Percentiles rank a stretch among this genome's conserved stretches.
These are phyloP conservation scores for Elsinoe arachidis DNA, from an alignment of 2,329 filamentous ascomycete genomes.

Conservation along the genomic window DNA sequence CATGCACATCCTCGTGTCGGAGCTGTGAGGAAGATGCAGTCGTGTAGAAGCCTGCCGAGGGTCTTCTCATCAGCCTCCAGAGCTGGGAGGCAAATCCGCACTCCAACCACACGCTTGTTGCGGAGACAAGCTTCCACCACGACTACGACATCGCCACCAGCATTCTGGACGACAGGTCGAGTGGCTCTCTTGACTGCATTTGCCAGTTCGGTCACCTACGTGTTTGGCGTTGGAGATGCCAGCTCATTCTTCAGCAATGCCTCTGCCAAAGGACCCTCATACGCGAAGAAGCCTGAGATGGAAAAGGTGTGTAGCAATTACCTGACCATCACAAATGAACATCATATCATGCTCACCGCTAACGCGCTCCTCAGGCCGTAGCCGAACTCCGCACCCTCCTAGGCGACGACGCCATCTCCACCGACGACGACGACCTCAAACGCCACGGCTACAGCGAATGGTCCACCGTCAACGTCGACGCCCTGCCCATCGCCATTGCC, in stretches of 20 bases:
- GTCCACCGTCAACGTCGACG: constrained; percentile 58
- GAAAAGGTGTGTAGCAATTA: constrained; percentile 36
- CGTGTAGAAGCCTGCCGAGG: not conserved
- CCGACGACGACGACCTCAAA: constrained; percentile 55
- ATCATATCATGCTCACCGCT: not conserved
- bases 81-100: not conserved
- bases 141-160: not conserved
- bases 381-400: constrained; percentile 44
- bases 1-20: too few species aligned
- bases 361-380: constrained; percentile 39
- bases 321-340: not conserved
- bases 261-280: constrained; percentile 29
- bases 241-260: constrained; percentile 14
- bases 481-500: constrained; percentile 55
- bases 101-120: not conserved
- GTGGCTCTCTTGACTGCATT: constrained; percentile 42
- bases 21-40: not conserved
- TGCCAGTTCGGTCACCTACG: constrained; percentile 45
- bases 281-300: constrained; percentile 44
- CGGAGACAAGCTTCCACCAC: constrained; percentile 8
- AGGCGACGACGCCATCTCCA: constrained; percentile 53
- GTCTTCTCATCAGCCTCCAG: not conserved
- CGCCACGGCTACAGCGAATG: constrained; percentile 62
- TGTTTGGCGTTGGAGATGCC: constrained; percentile 37
- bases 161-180: constrained; percentile 41